Percentiles rank a stretch among this genome's conserved stretches.
Conservation (phyloP, 1,284 basidiomycete species). For the Ganoderma boninense region DNA sequence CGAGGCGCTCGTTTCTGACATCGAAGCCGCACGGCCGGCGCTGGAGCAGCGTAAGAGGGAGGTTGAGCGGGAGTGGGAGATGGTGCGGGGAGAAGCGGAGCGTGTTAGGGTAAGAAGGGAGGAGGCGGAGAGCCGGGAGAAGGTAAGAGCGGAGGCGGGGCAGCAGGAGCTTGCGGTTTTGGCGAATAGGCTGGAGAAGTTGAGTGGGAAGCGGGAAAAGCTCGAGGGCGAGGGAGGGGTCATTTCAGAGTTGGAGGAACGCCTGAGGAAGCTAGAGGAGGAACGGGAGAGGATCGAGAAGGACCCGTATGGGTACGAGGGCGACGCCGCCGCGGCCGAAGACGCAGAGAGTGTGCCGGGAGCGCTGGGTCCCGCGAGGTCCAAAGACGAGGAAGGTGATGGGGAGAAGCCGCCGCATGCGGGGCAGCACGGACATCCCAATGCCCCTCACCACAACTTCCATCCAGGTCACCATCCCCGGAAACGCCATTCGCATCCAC, state of each 20-base stretch:
- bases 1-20: slow-evolving; percentile 55
- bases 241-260: slow-evolving; percentile 51
- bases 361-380: slow-evolving; percentile 8
- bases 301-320: slow-evolving; percentile 44
- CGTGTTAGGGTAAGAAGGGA: slow-evolving; percentile 41
- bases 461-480: slow-evolving; percentile 32
- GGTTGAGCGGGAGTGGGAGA: slow-evolving; percentile 57
- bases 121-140: slow-evolving; percentile 49
- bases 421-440: slow-evolving; percentile 14
- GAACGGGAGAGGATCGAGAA: slow-evolving; percentile 50
- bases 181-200: slow-evolving; percentile 56
- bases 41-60: slow-evolving; percentile 51
- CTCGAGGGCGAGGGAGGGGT: slow-evolving; percentile 54
- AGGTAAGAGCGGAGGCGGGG: slow-evolving; percentile 55
- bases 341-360: slow-evolving; percentile 19
- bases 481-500: slow-evolving; percentile 44
- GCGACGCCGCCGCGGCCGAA: slow-evolving; percentile 30
- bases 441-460: slow-evolving; percentile 26
- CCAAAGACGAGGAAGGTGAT: slow-evolving; percentile 28
- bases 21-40: slow-evolving; percentile 61
- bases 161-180: slow-evolving; percentile 48
- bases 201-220: slow-evolving; percentile 64
- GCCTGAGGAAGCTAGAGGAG: slow-evolving; percentile 46
- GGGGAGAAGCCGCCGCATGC: slow-evolving; percentile 4
- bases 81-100: slow-evolving; percentile 47